Evolutionary conservation across 805 yeast genomes (phyloP).

Genomic region (Candida krabiensis): DNA sequence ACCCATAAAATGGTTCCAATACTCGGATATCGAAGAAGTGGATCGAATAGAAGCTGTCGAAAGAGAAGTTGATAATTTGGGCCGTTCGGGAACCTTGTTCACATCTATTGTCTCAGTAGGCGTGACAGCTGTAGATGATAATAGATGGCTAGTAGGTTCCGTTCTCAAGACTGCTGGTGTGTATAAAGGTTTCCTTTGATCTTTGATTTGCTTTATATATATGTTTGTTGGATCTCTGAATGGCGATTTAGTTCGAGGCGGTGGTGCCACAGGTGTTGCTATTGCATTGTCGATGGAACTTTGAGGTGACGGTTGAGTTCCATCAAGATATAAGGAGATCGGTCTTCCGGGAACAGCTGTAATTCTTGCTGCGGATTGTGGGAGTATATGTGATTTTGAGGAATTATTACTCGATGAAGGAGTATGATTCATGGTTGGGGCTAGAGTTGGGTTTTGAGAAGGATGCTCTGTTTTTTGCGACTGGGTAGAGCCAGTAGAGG

Average conservation of each 20-base stretch:
- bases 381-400: constrained; percentile 1
- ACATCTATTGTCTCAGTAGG: constrained; percentile 15
- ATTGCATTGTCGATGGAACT: constrained; percentile 3
- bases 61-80: constrained; percentile 14
- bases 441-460: constrained; percentile 4
- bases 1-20: constrained; percentile 26
- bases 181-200: constrained; percentile 83
- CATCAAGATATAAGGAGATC: constrained; percentile 13
- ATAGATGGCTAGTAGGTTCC: constrained; percentile 13
- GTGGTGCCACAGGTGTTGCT: constrained; percentile 7
- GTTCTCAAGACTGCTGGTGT: constrained; percentile 82
- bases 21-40: constrained; percentile 25
- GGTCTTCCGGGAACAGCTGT: constrained; percentile 9
- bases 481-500: neutral
- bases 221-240: constrained; percentile 32
- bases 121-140: constrained; percentile 7
- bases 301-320: constrained; percentile 2
- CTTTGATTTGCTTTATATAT: constrained; percentile 67
- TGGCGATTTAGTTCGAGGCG: constrained; percentile 27
- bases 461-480: neutral
- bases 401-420: neutral
- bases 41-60: constrained; percentile 28
- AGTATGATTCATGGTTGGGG: neutral
- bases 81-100: constrained; percentile 18
- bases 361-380: constrained; percentile 4